phyloP scores from a whole-genome alignment of 306 rosid species.

The Vigna mungo region DNA sequence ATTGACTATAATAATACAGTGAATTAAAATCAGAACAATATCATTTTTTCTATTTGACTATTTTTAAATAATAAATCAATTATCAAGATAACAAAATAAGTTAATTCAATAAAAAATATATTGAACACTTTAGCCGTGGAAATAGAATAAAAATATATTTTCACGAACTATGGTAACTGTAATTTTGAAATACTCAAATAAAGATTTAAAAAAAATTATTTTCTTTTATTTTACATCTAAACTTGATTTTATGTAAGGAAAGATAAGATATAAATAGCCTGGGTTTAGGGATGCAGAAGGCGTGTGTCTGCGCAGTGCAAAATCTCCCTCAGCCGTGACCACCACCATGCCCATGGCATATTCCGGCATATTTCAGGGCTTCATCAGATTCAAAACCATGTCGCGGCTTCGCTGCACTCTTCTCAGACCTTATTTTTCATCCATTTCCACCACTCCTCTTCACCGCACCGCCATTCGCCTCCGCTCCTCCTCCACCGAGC shows the following conservation, averaged over 20 bases:
- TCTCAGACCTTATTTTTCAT: slow-evolving; percentile 37
- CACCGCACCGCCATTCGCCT: slow-evolving; percentile 42
- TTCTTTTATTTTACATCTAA: too few species aligned
- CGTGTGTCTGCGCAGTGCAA: slow-evolving; percentile 14
- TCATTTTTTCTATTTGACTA: too few species aligned
- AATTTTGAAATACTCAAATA: too few species aligned
- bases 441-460: slow-evolving; percentile 33
- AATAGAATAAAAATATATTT: too few species aligned
- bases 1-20: too few species aligned
- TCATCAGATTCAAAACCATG: slow-evolving; percentile 51
- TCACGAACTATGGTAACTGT: too few species aligned
- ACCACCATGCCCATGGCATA: slow-evolving; percentile 46
- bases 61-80: too few species aligned
- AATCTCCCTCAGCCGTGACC: background rate
- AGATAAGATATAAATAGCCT: background rate
- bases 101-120: too few species aligned
- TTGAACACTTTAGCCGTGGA: too few species aligned
- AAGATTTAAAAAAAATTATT: too few species aligned
- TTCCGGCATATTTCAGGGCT: slow-evolving; percentile 59
- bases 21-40: too few species aligned
- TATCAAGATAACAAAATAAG: too few species aligned
- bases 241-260: background rate
- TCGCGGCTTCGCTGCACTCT: slow-evolving; percentile 33
- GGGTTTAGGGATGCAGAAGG: slow-evolving; percentile 28
- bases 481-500: slow-evolving; percentile 42